These are phyloP conservation scores for Candida rishiriensis DNA, from an alignment of 805 yeast genomes.

Conservation along the genomic window DNA sequence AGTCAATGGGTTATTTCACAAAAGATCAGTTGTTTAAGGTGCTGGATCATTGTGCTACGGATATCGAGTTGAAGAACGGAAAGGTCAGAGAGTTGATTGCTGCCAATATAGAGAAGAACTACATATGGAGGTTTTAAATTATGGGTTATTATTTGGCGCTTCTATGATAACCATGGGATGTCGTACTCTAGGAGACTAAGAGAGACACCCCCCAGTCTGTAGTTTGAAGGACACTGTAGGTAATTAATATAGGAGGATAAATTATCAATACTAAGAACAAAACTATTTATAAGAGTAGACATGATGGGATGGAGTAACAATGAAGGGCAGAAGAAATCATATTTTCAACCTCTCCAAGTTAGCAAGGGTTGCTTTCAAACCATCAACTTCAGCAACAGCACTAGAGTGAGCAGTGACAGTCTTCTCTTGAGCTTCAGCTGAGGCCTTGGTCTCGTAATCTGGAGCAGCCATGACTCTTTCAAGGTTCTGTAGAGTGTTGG, in stretches of 20 bases:
- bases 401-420: constrained; percentile 66
- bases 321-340: constrained; percentile 16
- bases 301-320: not conserved
- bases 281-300: constrained; percentile 1
- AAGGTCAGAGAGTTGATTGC: constrained; percentile 44
- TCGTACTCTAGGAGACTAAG: too few species aligned
- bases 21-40: constrained; percentile 49
- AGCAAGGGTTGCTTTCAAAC: constrained; percentile 78
- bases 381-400: constrained; percentile 81
- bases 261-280: not conserved
- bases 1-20: constrained; percentile 67
- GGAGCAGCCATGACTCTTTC: constrained; percentile 64
- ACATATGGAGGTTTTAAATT: constrained; percentile 46
- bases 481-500: constrained; percentile 54
- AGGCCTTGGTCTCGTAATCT: constrained; percentile 86
- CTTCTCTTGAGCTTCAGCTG: constrained; percentile 71
- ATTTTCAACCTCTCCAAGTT: constrained; percentile 78
- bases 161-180: not conserved
- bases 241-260: not conserved
- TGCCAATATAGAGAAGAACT: constrained; percentile 47
- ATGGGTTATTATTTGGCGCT: not conserved
- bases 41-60: constrained; percentile 47
- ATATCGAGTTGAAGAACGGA: constrained; percentile 41
- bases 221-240: not conserved
- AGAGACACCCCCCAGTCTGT: not conserved